Evolutionary conservation across 805 yeast genomes (phyloP), one percentile per base, ranked within the genome.

Genomic region (Lipomyces anomalus): DNA sequence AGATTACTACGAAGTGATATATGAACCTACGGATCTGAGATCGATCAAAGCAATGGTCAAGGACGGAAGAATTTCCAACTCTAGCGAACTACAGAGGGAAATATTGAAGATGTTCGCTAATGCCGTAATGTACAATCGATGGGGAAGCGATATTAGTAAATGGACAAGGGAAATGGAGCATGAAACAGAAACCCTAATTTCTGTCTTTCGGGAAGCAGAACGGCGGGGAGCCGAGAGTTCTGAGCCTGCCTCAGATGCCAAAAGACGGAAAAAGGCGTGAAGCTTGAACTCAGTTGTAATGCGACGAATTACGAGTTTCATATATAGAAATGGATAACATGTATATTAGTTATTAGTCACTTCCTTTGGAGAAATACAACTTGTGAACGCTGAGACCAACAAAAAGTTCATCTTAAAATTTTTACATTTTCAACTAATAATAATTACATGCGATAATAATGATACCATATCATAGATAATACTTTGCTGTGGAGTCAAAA

Each of bases 61-160:
- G 50, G 78, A 77, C 41, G 80, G 79, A 0, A 70, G 73, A 44
- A 73, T 84, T 35, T 69, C 72, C 29, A 60, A 61, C 16, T 63
- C 66, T 7, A 67, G 61, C 20, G 79, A 80, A 46, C 66, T 85
- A 20, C 86, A 84, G 54, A 67, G 82, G 41, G 85, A 82, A 50
- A 68, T 85, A 36, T 72, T 80, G 67, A 67, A 80, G 48, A 83
- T 85, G 92, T 83, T 82, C 65, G 82, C 90, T 42, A 85, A 85
- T 62, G 85, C 90, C 16, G 74, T 84, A 16, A 85, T 85, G 92
- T 85, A 80, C 65, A 84, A 85, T 62, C 75, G 75, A 55, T 71
- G 77, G 50, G 78, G 74, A 48, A 75, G 79, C 22, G 86, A 80
- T 43, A 71, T 82, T 49, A 76, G 75, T 35, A 62, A 65, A 30